Evolutionary conservation across 768 basidiomycete genomes (phyloP), one percentile per base, ranked within the genome.

Genomic region (Daedaleopsis sinensis): DNA sequence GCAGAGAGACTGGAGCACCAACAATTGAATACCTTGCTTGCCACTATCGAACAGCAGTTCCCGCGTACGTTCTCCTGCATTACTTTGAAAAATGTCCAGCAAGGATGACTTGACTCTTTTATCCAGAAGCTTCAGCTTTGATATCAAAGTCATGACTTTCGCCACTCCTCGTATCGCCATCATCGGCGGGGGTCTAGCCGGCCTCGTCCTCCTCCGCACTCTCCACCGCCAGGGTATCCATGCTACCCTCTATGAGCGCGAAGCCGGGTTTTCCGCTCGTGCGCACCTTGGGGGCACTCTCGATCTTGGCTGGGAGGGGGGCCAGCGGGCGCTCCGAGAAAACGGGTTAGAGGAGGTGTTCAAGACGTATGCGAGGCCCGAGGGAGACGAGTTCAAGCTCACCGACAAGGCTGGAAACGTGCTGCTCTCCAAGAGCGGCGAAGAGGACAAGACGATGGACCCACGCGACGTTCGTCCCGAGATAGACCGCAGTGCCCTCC

Each of bases 111-210:
- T 32, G 27, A 32, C 27, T 32, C 7, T 32, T 32, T 3, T 7
- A 32, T 32, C 27, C 27, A 32, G 4, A 32, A n/a, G n/a, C 7
- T 32, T 3, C 27, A 32, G 27, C 7, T 32, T 32, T 7, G 4
- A 32, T 32, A 3, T 7, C 27, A 32, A 32, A 32, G 27, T 32
- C 27, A 32, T 32, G 27, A 50, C 24, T 11, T 3, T 11, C 23
- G 24, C 24, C 5, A 13, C 32, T 10, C 49, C 49, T 8, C 49
- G 24, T 24, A 56, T 56, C 44, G 55, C 55, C 10, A 56, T 56
- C 55, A 56, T 56, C 44, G 55, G 55, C 24, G 55, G 55, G 3
- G 55, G 55, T 5, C 43, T 39, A 9, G 46, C 23, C 44, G 55
- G 55, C 16, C 55, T 56, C 11, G 55, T 56, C 35, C 44, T 56